Conservation (phyloP, 2,329 filamentous ascomycete genomes). For the Calonectria honghensis region DNA sequence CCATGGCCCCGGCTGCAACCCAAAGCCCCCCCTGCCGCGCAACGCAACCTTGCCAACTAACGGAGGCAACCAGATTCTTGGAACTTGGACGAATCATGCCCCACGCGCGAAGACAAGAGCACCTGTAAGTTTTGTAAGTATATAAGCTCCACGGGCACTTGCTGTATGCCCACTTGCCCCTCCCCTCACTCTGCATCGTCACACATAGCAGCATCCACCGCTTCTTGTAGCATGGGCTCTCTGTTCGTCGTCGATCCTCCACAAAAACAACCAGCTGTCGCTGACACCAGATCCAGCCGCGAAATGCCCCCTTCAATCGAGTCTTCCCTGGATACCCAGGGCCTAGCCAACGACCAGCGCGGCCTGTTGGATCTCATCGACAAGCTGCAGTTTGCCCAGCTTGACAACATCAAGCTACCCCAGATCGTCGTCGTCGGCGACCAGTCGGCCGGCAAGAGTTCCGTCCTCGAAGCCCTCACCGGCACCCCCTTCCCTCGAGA, state of each 20-base stretch:
- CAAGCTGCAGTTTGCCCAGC: constrained; percentile 71
- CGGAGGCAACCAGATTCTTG: constrained; percentile 39
- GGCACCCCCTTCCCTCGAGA: constrained; percentile 77
- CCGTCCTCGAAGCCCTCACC: constrained; percentile 78
- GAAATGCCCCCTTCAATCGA: constrained; percentile 66
- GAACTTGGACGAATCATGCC: constrained; percentile 30
- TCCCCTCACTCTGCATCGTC: background rate
- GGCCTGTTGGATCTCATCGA: constrained; percentile 75
- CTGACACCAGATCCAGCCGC: constrained; percentile 52
- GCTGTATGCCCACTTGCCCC: background rate
- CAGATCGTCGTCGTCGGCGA: constrained; percentile 80
- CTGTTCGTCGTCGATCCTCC: constrained; percentile 51
- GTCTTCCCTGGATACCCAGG: constrained; percentile 68
- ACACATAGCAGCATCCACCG: constrained; percentile 13
- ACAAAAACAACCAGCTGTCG: constrained; percentile 50
- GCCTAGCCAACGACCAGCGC: constrained; percentile 72
- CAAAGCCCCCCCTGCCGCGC: constrained; percentile 23
- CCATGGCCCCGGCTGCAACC: constrained; percentile 15
- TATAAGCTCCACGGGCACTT: constrained; percentile 1
- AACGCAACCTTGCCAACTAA: constrained; percentile 35
- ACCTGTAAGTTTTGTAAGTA: constrained; percentile 38
- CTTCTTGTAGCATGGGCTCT: constrained; percentile 52
- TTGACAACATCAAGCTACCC: constrained; percentile 72
- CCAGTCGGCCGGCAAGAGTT: constrained; percentile 79
- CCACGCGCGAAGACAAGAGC: constrained; percentile 25